Conservation (phyloP, 208 protist species). For the Leishmania braziliensis region DNA sequence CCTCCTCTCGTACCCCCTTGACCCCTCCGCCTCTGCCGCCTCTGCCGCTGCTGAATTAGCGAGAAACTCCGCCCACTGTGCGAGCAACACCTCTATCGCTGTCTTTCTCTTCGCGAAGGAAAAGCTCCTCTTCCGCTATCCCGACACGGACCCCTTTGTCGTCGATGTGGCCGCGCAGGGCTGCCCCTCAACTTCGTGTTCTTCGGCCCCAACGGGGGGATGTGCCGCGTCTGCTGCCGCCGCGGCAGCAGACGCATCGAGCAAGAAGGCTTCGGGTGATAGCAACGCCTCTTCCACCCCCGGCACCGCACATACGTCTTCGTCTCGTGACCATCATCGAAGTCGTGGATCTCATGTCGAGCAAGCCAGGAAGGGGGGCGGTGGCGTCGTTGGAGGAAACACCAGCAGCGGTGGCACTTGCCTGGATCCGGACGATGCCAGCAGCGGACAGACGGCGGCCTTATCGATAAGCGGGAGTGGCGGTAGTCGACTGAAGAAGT, state of each 20-base stretch:
- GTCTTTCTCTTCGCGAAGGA: constrained; percentile 84
- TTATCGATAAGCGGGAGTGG: not conserved
- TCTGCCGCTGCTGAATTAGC: not conserved
- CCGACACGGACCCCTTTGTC: constrained; percentile 66
- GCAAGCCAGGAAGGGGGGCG: not conserved
- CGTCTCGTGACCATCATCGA: constrained; percentile 18
- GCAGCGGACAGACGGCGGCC: not conserved
- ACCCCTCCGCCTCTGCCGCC: not conserved
- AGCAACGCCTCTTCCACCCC: constrained; percentile 1
- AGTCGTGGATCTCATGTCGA: not conserved
- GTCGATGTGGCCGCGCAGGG: constrained; percentile 39
- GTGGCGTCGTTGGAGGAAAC: not conserved
- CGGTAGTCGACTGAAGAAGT: constrained; percentile 25
- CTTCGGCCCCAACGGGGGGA: constrained; percentile 6
- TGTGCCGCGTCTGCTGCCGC: not conserved
- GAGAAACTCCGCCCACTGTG: not conserved
- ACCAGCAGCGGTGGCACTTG: constrained; percentile 3
- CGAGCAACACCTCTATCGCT: constrained; percentile 30
- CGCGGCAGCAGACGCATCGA: not conserved
- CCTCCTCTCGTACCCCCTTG: not conserved
- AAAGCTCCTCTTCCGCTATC: constrained; percentile 83
- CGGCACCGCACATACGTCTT: not conserved
- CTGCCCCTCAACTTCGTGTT: not conserved
- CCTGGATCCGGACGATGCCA: constrained; percentile 12
- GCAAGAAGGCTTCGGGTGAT: constrained; percentile 1